Evolutionary conservation across 1,284 basidiomycete genomes (phyloP).

Genomic region (Abortiporus biennis): DNA sequence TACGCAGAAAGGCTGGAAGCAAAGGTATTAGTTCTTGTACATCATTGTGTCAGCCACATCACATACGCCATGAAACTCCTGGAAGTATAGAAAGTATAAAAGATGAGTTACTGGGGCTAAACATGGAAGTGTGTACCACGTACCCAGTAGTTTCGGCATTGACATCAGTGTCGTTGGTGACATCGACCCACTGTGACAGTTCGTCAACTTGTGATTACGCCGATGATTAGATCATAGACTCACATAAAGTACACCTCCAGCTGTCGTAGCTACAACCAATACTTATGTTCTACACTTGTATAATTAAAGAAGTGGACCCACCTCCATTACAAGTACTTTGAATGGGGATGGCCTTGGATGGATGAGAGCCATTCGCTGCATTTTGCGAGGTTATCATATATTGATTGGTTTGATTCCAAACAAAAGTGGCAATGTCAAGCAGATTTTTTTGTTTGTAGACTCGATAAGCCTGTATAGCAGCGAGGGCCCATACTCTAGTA

Average conservation of each 20-base stretch:
- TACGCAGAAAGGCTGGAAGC: slow-evolving; percentile 6
- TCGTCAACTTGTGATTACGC: background rate
- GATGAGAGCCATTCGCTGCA: background rate
- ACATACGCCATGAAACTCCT: slow-evolving; percentile 3
- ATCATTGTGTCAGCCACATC: background rate
- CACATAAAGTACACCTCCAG: slow-evolving; percentile 6
- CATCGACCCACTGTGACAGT: background rate
- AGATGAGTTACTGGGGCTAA: background rate
- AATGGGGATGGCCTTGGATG: slow-evolving; percentile 1
- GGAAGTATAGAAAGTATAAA: background rate
- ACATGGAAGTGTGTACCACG: background rate
- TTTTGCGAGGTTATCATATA: slow-evolving; percentile 3
- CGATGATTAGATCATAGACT: background rate
- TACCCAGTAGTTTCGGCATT: slow-evolving; percentile 2
- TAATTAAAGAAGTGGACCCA: background rate
- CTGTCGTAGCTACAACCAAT: background rate
- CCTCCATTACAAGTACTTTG: slow-evolving; percentile 1
- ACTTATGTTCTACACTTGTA: background rate
- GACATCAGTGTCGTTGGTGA: background rate
- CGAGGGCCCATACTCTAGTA: slow-evolving; percentile 6
- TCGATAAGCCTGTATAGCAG: slow-evolving; percentile 10
- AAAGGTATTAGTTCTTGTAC: background rate
- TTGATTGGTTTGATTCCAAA: slow-evolving; percentile 4
- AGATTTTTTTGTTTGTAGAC: slow-evolving; percentile 8
- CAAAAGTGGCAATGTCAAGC: slow-evolving; percentile 4